A percentile compares a stretch with the other conserved stretches of the same genome.
These are phyloP conservation scores for Heimioporus punctisporus DNA, from an alignment of 1,284 basidiomycete species.

Conservation along the genomic window DNA sequence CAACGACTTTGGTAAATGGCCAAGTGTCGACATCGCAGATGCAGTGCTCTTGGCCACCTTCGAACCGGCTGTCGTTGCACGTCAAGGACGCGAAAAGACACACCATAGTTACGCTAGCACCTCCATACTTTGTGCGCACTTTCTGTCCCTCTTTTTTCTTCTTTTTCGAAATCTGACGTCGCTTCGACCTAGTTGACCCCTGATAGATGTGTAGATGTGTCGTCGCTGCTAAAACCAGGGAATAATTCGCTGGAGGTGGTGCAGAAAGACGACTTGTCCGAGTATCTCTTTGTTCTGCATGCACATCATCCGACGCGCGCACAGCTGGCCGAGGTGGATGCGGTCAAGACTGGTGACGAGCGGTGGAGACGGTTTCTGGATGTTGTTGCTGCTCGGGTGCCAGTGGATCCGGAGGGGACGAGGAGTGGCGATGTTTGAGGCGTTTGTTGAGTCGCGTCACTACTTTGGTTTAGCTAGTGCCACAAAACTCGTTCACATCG, in stretches of 20 bases:
- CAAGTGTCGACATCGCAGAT: constrained; percentile 7
- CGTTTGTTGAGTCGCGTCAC: constrained; percentile 1
- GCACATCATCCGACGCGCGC: constrained; percentile 30
- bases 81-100: constrained; percentile 7
- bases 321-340: constrained; percentile 22
- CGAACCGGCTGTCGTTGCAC: constrained; percentile 19
- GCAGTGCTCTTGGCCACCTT: constrained; percentile 28
- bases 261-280: constrained; percentile 30
- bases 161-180: neutral
- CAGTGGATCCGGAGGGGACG: neutral
- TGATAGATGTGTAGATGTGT: constrained; percentile 30
- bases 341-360: constrained; percentile 12
- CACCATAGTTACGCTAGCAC: constrained; percentile 20
- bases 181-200: constrained; percentile 25
- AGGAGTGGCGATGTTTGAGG: neutral
- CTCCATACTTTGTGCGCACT: constrained; percentile 29
- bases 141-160: neutral
- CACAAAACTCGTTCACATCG: neutral
- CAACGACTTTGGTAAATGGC: constrained; percentile 11
- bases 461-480: too few relatives aligned
- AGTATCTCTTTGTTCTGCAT: constrained; percentile 28
- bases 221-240: constrained; percentile 22
- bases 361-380: constrained; percentile 21
- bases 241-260: constrained; percentile 21
- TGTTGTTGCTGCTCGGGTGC: constrained; percentile 11